Evolutionary conservation across 768 basidiomycete genomes (phyloP).

Genomic region (Lyophyllum semitale): DNA sequence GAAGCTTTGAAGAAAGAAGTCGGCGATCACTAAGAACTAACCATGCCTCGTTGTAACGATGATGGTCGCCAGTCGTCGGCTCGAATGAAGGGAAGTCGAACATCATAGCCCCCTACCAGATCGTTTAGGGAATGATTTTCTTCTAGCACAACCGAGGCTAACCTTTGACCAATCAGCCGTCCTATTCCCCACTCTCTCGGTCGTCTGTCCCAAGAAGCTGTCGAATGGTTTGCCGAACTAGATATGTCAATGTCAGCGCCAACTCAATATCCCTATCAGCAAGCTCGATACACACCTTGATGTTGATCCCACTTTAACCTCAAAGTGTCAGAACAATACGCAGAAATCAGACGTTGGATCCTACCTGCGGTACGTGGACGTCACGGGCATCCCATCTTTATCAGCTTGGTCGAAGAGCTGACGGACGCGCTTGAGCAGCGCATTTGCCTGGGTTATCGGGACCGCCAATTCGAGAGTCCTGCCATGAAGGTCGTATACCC

Average conservation of each 20-base stretch:
- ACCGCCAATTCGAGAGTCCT: constrained; percentile 36
- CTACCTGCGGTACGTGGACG: constrained; percentile 36
- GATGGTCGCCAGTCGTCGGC: constrained; percentile 32
- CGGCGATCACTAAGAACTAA: constrained; percentile 8
- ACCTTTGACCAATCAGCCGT: constrained; percentile 39
- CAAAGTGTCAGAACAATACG: constrained; percentile 1
- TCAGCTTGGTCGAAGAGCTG: constrained; percentile 34
- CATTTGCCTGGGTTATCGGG: constrained; percentile 31
- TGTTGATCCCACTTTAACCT: constrained; percentile 30
- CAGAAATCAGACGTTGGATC: background rate
- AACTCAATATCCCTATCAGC: background rate
- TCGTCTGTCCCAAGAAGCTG: constrained; percentile 38
- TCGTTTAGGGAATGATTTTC: background rate
- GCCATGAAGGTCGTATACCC: constrained; percentile 37
- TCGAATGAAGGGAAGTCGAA: constrained; percentile 38
- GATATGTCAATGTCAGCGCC: background rate
- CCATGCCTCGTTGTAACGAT: constrained; percentile 36
- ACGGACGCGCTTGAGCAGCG: constrained; percentile 31
- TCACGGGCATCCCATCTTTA: constrained; percentile 34
- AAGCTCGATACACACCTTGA: constrained; percentile 24
- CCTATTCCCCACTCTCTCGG: constrained; percentile 27
- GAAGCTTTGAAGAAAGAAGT: background rate
- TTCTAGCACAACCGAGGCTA: background rate
- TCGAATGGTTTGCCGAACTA: constrained; percentile 38
- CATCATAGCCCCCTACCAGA: constrained; percentile 35